Conservation (phyloP, 768 basidiomycete genomes). For the Sarcomyxa edulis region DNA sequence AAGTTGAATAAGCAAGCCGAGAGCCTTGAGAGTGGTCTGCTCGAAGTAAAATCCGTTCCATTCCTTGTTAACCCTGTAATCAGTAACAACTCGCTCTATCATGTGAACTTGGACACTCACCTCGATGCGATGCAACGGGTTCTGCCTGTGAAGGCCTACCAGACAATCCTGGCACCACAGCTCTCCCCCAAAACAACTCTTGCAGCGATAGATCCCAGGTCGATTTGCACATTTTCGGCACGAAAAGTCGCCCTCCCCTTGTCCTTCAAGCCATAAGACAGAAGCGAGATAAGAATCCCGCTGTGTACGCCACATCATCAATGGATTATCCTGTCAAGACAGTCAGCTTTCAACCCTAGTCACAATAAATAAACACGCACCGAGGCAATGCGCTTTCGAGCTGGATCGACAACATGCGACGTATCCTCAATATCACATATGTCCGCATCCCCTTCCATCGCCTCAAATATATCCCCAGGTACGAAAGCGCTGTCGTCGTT, state of each 20-base stretch:
- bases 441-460: too few relatives aligned
- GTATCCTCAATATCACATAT: too few relatives aligned
- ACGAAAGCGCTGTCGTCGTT: too few relatives aligned
- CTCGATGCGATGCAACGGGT: conserved; percentile 11
- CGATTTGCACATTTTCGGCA: conserved; percentile 3
- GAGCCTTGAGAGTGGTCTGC: not conserved
- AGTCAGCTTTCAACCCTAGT: too few relatives aligned
- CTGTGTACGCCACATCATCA: not conserved
- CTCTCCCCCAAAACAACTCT: conserved; percentile 9
- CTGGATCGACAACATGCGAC: too few relatives aligned
- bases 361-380: too few relatives aligned
- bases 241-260: not conserved
- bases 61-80: not conserved
- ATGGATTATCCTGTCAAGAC: conserved; percentile 1
- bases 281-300: not conserved
- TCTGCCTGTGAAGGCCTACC: conserved; percentile 5
- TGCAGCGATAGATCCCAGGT: conserved; percentile 6
- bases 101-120: not conserved
- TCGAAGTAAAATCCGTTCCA: conserved; percentile 1
- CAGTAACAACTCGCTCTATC: not conserved
- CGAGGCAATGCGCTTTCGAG: too few relatives aligned
- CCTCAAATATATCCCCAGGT: too few relatives aligned
- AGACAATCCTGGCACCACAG: conserved; percentile 11
- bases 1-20: conserved; percentile 2
- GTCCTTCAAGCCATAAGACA: conserved; percentile 2